These are phyloP conservation scores for Actinomucor elegans DNA, from an alignment of 371 early-diverging fungal species.

Conservation along the genomic window DNA sequence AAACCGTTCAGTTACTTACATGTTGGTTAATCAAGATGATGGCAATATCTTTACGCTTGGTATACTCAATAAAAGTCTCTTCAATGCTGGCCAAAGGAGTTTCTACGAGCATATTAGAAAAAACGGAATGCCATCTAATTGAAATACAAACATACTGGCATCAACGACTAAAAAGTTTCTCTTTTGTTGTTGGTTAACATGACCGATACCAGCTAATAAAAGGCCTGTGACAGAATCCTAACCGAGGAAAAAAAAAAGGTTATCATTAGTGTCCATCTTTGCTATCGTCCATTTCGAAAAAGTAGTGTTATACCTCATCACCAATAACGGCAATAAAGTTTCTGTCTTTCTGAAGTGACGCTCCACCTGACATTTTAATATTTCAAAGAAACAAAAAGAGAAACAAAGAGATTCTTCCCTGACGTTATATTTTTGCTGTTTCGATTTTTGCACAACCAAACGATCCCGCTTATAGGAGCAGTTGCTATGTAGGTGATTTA, in stretches of 20 bases:
- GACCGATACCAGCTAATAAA: slow-evolving; percentile 95
- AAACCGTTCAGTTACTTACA: too few relatives aligned
- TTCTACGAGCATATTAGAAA: too few relatives aligned
- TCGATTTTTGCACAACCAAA: too few relatives aligned
- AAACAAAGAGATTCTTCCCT: slow-evolving; percentile 4
- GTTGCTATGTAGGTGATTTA: too few relatives aligned
- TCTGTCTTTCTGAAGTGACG: slow-evolving; percentile 66
- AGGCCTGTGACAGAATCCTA: slow-evolving; percentile 98
- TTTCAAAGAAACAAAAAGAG: slow-evolving; percentile 9
- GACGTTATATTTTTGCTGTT: too few relatives aligned
- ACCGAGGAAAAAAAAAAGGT: background rate
- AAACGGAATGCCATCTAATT: slow-evolving; percentile 13
- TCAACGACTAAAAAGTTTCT: slow-evolving; percentile 96
- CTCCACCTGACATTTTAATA: slow-evolving; percentile 40
- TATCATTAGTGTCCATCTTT: background rate
- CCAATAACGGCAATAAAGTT: slow-evolving; percentile 94
- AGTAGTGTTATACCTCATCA: slow-evolving; percentile 85
- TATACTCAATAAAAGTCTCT: slow-evolving; percentile 85
- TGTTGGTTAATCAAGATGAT: slow-evolving; percentile 98
- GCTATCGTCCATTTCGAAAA: background rate
- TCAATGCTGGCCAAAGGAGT: slow-evolving; percentile 90
- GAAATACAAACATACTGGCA: slow-evolving; percentile 58
- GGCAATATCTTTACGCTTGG: slow-evolving; percentile 94
- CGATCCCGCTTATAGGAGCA: too few relatives aligned
- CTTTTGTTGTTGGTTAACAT: slow-evolving; percentile 81